phyloP scores from a whole-genome alignment of 1,284 basidiomycete genomes.

The Termitomyces sp. region DNA sequence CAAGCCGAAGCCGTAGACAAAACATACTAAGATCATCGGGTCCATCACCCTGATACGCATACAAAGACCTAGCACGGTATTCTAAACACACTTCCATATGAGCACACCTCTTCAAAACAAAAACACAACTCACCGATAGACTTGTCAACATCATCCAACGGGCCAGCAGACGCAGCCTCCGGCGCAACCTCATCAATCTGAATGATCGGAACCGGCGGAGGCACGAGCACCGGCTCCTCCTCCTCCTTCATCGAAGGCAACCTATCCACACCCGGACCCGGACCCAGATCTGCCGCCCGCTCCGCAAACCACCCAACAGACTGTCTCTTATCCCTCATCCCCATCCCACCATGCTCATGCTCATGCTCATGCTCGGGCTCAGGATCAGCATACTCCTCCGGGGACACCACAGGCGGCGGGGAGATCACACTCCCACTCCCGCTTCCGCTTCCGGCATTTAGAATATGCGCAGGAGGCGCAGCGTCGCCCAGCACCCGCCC shows the following conservation, averaged over 20 bases:
- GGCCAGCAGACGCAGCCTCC: slow-evolving; percentile 47
- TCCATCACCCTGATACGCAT: slow-evolving; percentile 80
- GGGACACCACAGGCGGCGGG: slow-evolving; percentile 19
- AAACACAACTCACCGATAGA: slow-evolving; percentile 41
- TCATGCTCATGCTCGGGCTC: slow-evolving; percentile 11
- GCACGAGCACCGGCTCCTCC: slow-evolving; percentile 46
- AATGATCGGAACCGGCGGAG: slow-evolving; percentile 45
- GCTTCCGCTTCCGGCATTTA: too few species aligned
- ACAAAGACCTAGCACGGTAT: slow-evolving; percentile 74
- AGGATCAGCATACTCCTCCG: neutral
- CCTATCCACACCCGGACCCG: slow-evolving; percentile 28
- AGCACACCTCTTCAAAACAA: neutral
- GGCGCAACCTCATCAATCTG: slow-evolving; percentile 45
- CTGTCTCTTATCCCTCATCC: slow-evolving; percentile 54
- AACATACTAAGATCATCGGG: slow-evolving; percentile 79
- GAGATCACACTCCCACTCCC: too few species aligned
- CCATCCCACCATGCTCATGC: slow-evolving; percentile 22
- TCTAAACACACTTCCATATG: slow-evolving; percentile 35
- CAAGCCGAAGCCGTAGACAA: neutral
- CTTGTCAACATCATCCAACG: slow-evolving; percentile 77
- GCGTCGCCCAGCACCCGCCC: slow-evolving; percentile 78
- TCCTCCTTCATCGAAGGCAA: slow-evolving; percentile 55
- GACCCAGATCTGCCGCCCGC: slow-evolving; percentile 71
- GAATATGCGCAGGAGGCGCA: slow-evolving; percentile 72
- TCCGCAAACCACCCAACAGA: slow-evolving; percentile 90